These are phyloP conservation scores for Musa balbisiana DNA, from an alignment of 202 grass and related monocot species.

Conservation along the genomic window DNA sequence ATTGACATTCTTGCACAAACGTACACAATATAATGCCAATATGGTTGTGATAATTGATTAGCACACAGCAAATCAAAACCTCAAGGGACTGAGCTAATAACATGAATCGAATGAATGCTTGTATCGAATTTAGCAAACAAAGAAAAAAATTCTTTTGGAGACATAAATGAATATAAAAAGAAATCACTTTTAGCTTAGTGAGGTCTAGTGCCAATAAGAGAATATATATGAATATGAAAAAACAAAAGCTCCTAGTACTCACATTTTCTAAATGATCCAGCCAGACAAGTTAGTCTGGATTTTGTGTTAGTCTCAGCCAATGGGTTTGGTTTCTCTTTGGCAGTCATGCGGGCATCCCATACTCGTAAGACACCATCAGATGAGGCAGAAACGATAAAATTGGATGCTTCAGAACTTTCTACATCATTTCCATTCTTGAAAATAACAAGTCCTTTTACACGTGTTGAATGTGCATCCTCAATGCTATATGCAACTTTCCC, in stretches of 20 bases:
- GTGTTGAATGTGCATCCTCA: constrained; percentile 59
- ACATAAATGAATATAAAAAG: not conserved
- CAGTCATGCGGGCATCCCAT: constrained; percentile 70
- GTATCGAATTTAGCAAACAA: too few species aligned
- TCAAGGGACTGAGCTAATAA: too few species aligned
- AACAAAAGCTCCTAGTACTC: constrained; percentile 18
- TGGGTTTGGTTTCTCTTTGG: constrained; percentile 48
- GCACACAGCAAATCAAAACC: too few species aligned
- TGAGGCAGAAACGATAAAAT: constrained; percentile 69
- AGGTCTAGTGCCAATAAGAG: not conserved
- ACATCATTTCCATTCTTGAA: constrained; percentile 33
- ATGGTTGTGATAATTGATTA: too few species aligned
- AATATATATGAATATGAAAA: not conserved
- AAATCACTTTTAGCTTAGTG: not conserved
- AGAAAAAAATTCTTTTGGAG: not conserved
- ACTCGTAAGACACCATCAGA: constrained; percentile 73
- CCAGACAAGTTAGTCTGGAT: constrained; percentile 83
- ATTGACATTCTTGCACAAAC: too few species aligned
- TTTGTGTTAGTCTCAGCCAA: constrained; percentile 79
- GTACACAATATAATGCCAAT: too few species aligned
- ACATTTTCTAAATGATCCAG: constrained; percentile 82
- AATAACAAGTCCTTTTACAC: constrained; percentile 65
- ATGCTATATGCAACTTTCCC: constrained; percentile 65
- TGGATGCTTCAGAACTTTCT: constrained; percentile 34
- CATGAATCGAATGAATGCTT: too few species aligned